These are phyloP conservation scores for Cordyceps fumosorosea DNA, from an alignment of 2,329 filamentous ascomycete genomes.

Conservation along the genomic window DNA sequence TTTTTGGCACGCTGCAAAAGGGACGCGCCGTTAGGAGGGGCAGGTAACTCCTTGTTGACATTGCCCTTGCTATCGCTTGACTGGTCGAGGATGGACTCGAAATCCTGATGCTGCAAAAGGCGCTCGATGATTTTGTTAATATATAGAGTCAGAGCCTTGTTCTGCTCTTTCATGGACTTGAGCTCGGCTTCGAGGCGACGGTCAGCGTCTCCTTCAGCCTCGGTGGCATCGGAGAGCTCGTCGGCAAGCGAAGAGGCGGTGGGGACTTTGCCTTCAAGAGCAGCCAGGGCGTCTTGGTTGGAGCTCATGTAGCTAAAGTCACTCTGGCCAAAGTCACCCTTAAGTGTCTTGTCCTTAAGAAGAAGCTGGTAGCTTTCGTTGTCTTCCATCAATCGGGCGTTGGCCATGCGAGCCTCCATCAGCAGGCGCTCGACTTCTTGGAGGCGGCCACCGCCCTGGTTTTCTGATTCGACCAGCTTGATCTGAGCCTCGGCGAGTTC, in stretches of 20 bases:
- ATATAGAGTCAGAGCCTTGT: constrained; percentile 94
- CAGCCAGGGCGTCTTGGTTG: constrained; percentile 59
- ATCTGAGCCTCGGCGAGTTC: constrained; percentile 94
- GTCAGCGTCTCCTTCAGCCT: constrained; percentile 53
- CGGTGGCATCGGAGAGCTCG: constrained; percentile 67
- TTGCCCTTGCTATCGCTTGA: constrained; percentile 52
- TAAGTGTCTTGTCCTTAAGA: constrained; percentile 89
- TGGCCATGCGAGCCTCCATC: constrained; percentile 90
- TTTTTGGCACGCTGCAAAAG: constrained; percentile 57
- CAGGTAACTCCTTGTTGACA: constrained; percentile 78
- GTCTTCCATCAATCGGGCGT: constrained; percentile 93
- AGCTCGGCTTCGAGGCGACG: constrained; percentile 72
- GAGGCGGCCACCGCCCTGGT: constrained; percentile 78
- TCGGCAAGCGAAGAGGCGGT: constrained; percentile 67
- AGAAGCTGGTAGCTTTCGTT: constrained; percentile 97
- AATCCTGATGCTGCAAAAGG: constrained; percentile 87
- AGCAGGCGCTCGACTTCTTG: constrained; percentile 87
- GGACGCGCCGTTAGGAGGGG: constrained; percentile 49
- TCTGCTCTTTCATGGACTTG: constrained; percentile 79
- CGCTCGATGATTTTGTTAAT: constrained; percentile 99
- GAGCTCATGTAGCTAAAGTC: constrained; percentile 68
- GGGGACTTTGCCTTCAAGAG: constrained; percentile 49
- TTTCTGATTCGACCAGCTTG: constrained; percentile 90
- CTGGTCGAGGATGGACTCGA: constrained; percentile 86
- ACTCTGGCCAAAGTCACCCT: constrained; percentile 80